Conservation (phyloP, 2,329 filamentous ascomycete species). For the Calonectria fujianensis region DNA sequence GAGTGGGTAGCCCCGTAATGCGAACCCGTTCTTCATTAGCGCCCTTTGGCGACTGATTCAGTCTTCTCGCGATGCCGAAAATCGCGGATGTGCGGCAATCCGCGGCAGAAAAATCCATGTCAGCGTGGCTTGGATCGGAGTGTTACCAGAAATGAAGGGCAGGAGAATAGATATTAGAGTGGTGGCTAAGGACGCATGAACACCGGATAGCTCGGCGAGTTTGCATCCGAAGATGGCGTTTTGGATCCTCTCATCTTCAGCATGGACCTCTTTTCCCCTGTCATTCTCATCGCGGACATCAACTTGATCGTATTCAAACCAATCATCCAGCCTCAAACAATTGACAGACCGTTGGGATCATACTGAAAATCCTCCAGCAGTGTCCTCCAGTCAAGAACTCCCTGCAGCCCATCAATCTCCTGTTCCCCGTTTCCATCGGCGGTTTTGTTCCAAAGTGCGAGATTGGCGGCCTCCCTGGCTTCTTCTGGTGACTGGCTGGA, state of each 20-base stretch:
- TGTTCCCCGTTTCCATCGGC: constrained; percentile 22
- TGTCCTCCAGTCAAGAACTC: constrained; percentile 55
- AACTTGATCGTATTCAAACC: no score
- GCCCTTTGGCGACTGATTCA: background rate
- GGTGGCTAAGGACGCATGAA: background rate
- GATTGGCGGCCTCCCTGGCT: background rate
- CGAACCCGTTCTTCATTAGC: constrained; percentile 13
- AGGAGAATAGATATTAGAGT: background rate
- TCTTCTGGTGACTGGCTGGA: background rate
- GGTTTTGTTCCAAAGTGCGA: background rate
- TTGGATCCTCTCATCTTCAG: background rate
- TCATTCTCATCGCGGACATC: no score
- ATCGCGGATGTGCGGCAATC: background rate
- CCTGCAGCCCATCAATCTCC: constrained; percentile 36
- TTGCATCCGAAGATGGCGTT: background rate
- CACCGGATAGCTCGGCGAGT: background rate
- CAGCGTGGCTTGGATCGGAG: background rate
- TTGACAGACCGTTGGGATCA: constrained; percentile 50
- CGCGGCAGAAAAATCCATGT: background rate
- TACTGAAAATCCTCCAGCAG: constrained; percentile 56
- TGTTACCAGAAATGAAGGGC: background rate
- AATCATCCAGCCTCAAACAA: constrained; percentile 26
- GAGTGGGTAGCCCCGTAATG: constrained; percentile 5
- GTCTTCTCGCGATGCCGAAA: background rate
- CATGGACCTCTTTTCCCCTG: background rate